Evolutionary conservation across 2,329 filamentous ascomycete genomes (phyloP).

Genomic region (Exophiala alcalophila): DNA sequence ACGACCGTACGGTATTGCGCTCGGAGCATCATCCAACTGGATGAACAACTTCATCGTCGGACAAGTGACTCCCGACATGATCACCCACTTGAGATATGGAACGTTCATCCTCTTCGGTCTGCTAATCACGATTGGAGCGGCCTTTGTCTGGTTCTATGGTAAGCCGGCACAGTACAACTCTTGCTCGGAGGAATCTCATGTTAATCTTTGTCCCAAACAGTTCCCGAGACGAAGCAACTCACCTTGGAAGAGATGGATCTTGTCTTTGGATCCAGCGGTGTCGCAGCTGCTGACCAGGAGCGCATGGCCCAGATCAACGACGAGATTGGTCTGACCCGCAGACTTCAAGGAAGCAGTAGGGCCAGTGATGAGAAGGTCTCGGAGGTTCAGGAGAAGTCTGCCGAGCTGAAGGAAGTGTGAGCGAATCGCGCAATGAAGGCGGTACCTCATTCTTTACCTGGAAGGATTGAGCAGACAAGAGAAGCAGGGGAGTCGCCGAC

Average conservation of each 20-base stretch:
- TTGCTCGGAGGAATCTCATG: conserved; percentile 34
- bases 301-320: conserved; percentile 70
- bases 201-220: conserved; percentile 31
- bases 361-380: conserved; percentile 22
- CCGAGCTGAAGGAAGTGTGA: conserved; percentile 8
- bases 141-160: conserved; percentile 32
- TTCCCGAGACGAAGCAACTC: conserved; percentile 35
- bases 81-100: conserved; percentile 63
- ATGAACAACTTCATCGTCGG: conserved; percentile 28
- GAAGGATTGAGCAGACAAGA: no score
- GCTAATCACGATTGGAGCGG: conserved; percentile 47
- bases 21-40: conserved; percentile 65
- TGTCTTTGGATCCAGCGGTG: conserved; percentile 55
- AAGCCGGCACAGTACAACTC: conserved; percentile 30
- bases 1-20: conserved; percentile 66
- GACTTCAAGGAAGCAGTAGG: conserved; percentile 16
- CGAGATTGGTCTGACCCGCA: conserved; percentile 60
- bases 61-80: conserved; percentile 56
- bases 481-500: no score
- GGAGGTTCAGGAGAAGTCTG: conserved; percentile 13
- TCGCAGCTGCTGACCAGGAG: conserved; percentile 63
- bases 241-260: conserved; percentile 36
- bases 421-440: no score
- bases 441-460: no score
- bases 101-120: conserved; percentile 70